These are phyloP conservation scores for Xylaria nigripes DNA, from an alignment of 495 filamentous ascomycete genomes.

Conservation along the genomic window DNA sequence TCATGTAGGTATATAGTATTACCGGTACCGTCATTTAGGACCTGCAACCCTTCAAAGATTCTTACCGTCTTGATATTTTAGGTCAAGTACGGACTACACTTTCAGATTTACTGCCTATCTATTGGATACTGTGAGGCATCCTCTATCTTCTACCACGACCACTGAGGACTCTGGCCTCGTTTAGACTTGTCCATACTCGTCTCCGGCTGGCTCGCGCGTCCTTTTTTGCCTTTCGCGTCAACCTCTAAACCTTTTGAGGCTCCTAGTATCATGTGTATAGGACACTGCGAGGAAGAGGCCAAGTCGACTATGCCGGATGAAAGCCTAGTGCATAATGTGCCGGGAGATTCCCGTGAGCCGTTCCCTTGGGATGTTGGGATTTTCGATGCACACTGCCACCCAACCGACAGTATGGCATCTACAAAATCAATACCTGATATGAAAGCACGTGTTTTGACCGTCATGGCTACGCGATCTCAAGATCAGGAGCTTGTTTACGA, in stretches of 20 bases:
- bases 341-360: slow-evolving; percentile 13
- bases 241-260: neutral
- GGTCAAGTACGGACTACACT: no score
- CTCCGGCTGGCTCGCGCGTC: no score
- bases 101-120: no score
- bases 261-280: slow-evolving; percentile 1
- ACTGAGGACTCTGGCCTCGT: no score
- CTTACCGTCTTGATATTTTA: no score
- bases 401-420: slow-evolving; percentile 87
- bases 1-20: no score
- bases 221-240: neutral
- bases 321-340: neutral
- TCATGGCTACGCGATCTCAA: slow-evolving; percentile 82
- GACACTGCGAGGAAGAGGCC: neutral
- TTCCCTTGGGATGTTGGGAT: slow-evolving; percentile 84
- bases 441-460: slow-evolving; percentile 66
- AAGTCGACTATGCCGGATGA: neutral
- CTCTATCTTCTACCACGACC: no score
- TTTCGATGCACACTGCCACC: slow-evolving; percentile 93
- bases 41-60: no score
- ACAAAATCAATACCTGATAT: slow-evolving; percentile 61
- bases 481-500: slow-evolving; percentile 79
- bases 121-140: no score
- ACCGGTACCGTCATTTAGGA: no score
- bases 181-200: no score